Evolutionary conservation across 306 rosid genomes (phyloP).

Genomic region (Rosa lucieae): DNA sequence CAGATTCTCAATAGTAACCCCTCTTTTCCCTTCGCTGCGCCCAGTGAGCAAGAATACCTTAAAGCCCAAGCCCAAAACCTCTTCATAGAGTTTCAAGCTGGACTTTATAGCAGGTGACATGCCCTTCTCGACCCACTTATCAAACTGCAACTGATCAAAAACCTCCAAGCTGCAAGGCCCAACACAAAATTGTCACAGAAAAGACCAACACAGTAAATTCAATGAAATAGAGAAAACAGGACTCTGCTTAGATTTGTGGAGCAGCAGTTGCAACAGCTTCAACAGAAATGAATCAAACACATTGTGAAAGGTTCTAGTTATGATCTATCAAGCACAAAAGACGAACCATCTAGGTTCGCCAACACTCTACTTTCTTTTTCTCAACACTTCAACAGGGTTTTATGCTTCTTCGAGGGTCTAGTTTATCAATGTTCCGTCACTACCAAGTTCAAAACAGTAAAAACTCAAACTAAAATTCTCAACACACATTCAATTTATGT

Average conservation of each 20-base stretch:
- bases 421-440: neutral
- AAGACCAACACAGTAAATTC: neutral
- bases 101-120: constrained; percentile 59
- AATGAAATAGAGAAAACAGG: neutral
- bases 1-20: constrained; percentile 65
- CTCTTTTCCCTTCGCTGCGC: constrained; percentile 61
- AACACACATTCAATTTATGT: neutral
- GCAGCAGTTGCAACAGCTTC: neutral
- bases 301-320: neutral
- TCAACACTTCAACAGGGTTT: neutral
- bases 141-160: constrained; percentile 57
- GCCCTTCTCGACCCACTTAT: constrained; percentile 74
- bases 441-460: neutral
- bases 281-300: neutral
- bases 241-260: neutral
- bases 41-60: constrained; percentile 91
- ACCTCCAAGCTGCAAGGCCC: constrained; percentile 54
- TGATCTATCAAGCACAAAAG: neutral
- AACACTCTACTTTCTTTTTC: neutral
- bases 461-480: neutral
- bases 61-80: constrained; percentile 63
- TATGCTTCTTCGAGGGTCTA: neutral
- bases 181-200: constrained; percentile 10
- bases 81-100: constrained; percentile 77
- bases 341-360: neutral